Evolutionary conservation across 768 basidiomycete genomes (phyloP), one percentile per base, ranked within the genome.

Genomic region (Podaxis carcinomalis): DNA sequence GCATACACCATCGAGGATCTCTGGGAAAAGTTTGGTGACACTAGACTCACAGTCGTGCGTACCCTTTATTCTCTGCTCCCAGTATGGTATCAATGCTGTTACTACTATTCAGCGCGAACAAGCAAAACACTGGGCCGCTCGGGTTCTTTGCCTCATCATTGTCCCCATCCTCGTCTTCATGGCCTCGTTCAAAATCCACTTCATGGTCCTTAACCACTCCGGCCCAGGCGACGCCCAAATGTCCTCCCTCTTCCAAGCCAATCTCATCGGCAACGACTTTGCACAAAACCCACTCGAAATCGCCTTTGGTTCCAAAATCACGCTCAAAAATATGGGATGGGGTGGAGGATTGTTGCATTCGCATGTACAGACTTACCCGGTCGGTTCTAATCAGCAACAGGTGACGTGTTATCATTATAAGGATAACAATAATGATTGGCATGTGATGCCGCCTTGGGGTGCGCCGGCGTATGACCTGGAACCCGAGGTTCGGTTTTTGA

Each of bases 391-490:
- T 59, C 97, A 98, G 70, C 97, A 98, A 68, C 97, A 99, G 74
- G 87, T 98, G 3, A 98, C 97, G 0, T 99, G 97, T 74, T 99
- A 98, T 72, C 97, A 99, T 77, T 98, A 99, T 84, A 98, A 97
- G 77, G 97, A 98, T 70, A 86, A 88, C 51, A 99, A 99, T 81
- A 99, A 99, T 76, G 81, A 98, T 49, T 98, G 93, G 90, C 68
- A 77, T 16, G 70, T 98, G 65, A 78, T 88, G 1, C 94, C 93
- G 5, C 79, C 78, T 0, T 98, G 96, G 97, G 84, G 89, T 36
- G 85, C 89, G 62, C 77, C 84, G 0, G 69, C 73, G 0, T 84
- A 89, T 68, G 81, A 93, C 66, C 84, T 83, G 3, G 82, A 90
- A 55, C 85, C 80, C 54, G 82, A 83, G 4, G 74, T 98, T 56